A percentile compares a stretch with the other conserved stretches of the same genome.
Conservation (phyloP, 1,284 basidiomycete species). For the Rugosomyces carneus region DNA sequence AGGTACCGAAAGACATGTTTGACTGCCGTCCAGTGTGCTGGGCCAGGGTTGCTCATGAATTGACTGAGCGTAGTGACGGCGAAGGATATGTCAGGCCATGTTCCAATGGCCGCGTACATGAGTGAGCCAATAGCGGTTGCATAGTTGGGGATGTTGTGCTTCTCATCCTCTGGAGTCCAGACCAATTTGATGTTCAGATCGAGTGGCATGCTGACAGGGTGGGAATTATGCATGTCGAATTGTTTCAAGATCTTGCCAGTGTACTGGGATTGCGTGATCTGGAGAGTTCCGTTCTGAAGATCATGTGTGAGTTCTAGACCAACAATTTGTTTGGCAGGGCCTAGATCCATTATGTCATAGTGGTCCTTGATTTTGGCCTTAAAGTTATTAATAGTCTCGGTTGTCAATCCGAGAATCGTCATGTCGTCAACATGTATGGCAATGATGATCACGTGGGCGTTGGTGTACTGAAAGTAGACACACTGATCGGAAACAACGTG, state of each 20-base stretch:
- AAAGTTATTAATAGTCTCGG: no score
- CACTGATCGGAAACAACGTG: slow-evolving; percentile 26
- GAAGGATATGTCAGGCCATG: slow-evolving; percentile 22
- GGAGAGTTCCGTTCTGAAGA: slow-evolving; percentile 19
- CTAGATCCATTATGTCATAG: slow-evolving; percentile 28
- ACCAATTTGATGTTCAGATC: slow-evolving; percentile 8
- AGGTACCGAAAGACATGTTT: slow-evolving; percentile 10
- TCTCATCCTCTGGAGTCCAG: neutral
- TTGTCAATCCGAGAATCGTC: no score
- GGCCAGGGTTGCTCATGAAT: slow-evolving; percentile 9
- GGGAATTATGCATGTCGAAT: slow-evolving; percentile 14
- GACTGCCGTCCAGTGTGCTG: slow-evolving; percentile 4
- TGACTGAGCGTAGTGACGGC: slow-evolving; percentile 14
- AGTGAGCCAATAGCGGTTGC: slow-evolving; percentile 21
- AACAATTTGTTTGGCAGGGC: slow-evolving; percentile 26
- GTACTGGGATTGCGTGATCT: slow-evolving; percentile 16
- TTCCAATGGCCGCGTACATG: slow-evolving; percentile 15
- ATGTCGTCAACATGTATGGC: slow-evolving; percentile 20
- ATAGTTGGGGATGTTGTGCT: slow-evolving; percentile 4
- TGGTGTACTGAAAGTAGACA: slow-evolving; percentile 21
- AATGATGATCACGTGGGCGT: slow-evolving; percentile 19
- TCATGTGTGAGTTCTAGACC: slow-evolving; percentile 28
- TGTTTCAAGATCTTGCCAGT: slow-evolving; percentile 13
- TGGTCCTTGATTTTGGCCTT: slow-evolving; percentile 1
- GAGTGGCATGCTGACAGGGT: slow-evolving; percentile 13